A percentile compares a stretch with the other conserved stretches of the same genome.
These are phyloP conservation scores for Arctium minus DNA, from an alignment of 129 eudicot species.

Conservation along the genomic window DNA sequence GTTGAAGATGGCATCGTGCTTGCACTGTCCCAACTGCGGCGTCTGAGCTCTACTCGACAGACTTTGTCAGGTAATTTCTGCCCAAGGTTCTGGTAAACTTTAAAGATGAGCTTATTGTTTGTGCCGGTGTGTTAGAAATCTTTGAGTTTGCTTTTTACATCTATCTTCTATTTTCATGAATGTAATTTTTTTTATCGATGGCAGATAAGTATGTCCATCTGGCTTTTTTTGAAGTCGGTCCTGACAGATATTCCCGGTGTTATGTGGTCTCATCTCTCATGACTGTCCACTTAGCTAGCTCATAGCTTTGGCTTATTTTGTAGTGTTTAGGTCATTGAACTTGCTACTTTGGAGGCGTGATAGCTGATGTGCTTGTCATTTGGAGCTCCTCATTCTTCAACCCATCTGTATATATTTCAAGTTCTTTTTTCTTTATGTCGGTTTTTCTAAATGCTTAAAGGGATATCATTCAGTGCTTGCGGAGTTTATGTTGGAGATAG, in stretches of 20 bases:
- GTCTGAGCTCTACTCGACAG: conserved; percentile 65
- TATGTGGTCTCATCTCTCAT: neutral
- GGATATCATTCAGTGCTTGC: neutral
- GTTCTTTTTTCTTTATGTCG: too few species aligned
- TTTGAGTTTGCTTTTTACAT: neutral
- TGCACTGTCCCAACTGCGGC: conserved; percentile 79
- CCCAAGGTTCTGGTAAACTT: conserved; percentile 6
- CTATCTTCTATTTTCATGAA: neutral
- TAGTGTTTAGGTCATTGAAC: too few species aligned
- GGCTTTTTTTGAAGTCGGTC: neutral
- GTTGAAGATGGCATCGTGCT: conserved; percentile 90
- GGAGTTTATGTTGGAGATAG: neutral
- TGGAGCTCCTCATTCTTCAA: neutral
- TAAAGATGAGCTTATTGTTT: conserved; percentile 5
- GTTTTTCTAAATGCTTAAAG: too few species aligned
- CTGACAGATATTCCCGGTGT: neutral
- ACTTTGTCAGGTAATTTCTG: conserved; percentile 56
- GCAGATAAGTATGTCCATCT: neutral
- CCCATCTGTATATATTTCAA: neutral
- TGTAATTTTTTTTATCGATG: neutral
- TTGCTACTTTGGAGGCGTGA: too few species aligned
- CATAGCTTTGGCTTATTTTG: too few species aligned
- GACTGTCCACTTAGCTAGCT: neutral
- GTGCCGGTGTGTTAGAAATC: neutral
- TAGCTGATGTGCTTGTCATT: neutral